These are phyloP conservation scores for Trypanosomatidae sp. DNA, from an alignment of 208 protist species.

Conservation along the genomic window DNA sequence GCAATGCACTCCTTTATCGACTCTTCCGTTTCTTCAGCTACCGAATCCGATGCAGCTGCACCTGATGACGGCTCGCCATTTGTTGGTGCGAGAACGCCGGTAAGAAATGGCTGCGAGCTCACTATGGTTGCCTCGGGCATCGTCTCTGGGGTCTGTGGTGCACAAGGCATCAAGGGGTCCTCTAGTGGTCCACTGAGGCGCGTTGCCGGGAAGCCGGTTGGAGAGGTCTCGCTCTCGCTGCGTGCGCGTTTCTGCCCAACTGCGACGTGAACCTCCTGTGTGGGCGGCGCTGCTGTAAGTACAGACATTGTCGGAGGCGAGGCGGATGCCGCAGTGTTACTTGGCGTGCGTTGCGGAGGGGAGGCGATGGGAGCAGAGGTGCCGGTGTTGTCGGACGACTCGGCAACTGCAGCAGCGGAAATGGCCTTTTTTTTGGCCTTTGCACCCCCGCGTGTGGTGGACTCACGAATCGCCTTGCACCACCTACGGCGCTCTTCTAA, in stretches of 20 bases:
- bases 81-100: not conserved
- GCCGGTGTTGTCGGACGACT: not conserved
- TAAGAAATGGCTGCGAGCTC: not conserved
- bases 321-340: constrained; percentile 3
- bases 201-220: not conserved
- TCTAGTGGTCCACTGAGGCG: not conserved
- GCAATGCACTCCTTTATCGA: constrained; percentile 62
- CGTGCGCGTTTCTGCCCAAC: constrained; percentile 10
- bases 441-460: constrained; percentile 19
- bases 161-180: not conserved
- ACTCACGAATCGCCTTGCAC: constrained; percentile 63
- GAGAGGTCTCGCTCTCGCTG: not conserved
- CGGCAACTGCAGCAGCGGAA: not conserved
- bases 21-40: constrained; percentile 20
- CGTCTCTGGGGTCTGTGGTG: not conserved
- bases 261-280: not conserved
- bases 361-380: not conserved
- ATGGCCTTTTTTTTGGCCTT: constrained; percentile 2
- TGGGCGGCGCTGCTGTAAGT: not conserved
- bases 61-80: not conserved
- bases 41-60: not conserved
- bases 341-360: constrained; percentile 3
- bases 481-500: constrained; percentile 53
- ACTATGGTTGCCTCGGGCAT: not conserved
- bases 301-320: not conserved